Percentiles rank a stretch among this genome's conserved stretches.
Conservation (phyloP, 78 protist genomes). For the Bigelowiella natans region DNA sequence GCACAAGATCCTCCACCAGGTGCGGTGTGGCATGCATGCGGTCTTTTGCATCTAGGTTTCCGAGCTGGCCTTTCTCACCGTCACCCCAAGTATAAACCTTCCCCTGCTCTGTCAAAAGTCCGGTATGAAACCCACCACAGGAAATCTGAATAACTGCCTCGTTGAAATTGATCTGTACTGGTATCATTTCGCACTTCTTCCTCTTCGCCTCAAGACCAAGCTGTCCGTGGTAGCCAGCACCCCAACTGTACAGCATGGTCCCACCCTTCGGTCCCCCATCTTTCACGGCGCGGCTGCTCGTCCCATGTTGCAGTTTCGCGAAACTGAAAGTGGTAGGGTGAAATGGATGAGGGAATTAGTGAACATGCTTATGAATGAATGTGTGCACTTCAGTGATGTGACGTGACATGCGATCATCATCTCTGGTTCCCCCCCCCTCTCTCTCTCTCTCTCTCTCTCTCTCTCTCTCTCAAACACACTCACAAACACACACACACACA, state of each 20-base stretch:
- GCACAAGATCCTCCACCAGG: not conserved
- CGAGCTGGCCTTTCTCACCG: conserved; percentile 2
- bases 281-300: not conserved
- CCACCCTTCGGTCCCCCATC: not conserved
- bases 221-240: conserved; percentile 9
- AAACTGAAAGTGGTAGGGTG: not conserved
- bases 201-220: not conserved
- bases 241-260: not conserved
- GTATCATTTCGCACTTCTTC: not conserved
- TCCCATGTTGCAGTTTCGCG: not conserved
- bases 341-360: not conserved
- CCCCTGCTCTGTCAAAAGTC: not conserved
- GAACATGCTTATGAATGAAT: not conserved
- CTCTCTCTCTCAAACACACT: too few species aligned
- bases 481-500: too few species aligned
- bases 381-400: not conserved
- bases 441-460: too few species aligned
- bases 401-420: too few species aligned
- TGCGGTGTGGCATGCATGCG: not conserved
- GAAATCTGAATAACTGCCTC: not conserved
- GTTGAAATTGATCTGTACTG: not conserved
- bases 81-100: conserved; percentile 1
- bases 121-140: conserved; percentile 4
- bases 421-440: too few species aligned
- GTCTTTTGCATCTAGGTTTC: not conserved